These are phyloP conservation scores for Coniella lustricola DNA, from an alignment of 2,329 filamentous ascomycete genomes.

Conservation along the genomic window DNA sequence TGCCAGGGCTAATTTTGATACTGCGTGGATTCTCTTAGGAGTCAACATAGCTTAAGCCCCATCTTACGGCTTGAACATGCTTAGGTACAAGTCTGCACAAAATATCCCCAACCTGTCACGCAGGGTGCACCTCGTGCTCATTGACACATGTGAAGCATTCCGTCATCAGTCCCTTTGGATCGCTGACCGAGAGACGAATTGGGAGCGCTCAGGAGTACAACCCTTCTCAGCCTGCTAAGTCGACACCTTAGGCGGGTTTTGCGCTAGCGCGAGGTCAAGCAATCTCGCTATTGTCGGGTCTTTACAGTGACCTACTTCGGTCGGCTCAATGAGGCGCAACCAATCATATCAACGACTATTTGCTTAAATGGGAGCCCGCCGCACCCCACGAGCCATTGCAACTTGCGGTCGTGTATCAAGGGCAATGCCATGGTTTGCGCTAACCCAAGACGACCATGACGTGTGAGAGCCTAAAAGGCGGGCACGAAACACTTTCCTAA, in stretches of 20 bases:
- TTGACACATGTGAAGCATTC: not conserved
- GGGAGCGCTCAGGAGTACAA: not conserved
- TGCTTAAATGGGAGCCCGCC: not conserved
- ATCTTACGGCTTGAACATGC: no score
- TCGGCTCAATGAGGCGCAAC: not conserved
- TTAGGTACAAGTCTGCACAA: not conserved
- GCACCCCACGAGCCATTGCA: not conserved
- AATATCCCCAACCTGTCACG: not conserved
- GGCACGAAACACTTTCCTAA: conserved; percentile 11
- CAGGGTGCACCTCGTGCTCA: not conserved
- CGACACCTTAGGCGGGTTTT: not conserved
- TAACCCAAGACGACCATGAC: not conserved
- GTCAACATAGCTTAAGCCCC: no score
- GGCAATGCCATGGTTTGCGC: not conserved
- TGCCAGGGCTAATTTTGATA: no score
- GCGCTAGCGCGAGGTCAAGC: not conserved
- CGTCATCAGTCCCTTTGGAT: conserved; percentile 6
- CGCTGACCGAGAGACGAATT: conserved; percentile 14
- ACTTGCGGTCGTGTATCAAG: not conserved
- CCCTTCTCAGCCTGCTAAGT: not conserved
- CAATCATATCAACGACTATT: not conserved
- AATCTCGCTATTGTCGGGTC: not conserved
- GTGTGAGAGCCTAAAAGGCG: not conserved
- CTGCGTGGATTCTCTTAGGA: no score
- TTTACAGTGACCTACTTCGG: not conserved